Base-by-base conservation (phyloP, 352 stramenopile genomes). In the Phytophthora tentaculata region DNA sequence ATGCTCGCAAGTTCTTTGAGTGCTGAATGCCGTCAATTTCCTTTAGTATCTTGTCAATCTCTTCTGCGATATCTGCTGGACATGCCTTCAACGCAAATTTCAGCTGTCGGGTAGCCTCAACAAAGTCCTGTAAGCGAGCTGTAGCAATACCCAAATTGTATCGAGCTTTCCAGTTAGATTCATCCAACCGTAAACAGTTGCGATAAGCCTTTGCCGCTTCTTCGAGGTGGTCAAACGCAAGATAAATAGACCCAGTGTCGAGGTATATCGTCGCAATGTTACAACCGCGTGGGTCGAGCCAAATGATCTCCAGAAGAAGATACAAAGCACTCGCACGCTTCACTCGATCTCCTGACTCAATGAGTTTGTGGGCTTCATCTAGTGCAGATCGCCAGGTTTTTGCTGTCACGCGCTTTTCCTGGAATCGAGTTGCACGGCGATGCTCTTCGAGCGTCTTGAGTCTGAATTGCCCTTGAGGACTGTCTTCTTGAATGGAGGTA, bases 381-480 rank as follows among this genome's bases (percentile, higher is more conserved):
- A 83, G 49, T 3, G 64, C 70, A 1, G 64, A 60, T 1, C 59
- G 65, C 80, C 80, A 91, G 1, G 78, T 89, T 51, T 63, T 67
- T 1, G n/a, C 4, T 0, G 76, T 88, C 22, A 89, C 79, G 0
- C 53, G 56, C 14, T 87, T 89, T 14, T 73, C 17, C 45, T 87
- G 67, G 50, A 88, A 89, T 2, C 83, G 80, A 12, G 76, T 86
- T 8, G 72, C 69, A 22, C 75, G 80, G 6, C 74, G 79, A 70
- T 89, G 77, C 28, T 91, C 83, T 43, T 84, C 80, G 5, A 89
- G 57, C 5, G 80, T 88, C 47, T 86, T 77, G 22, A 91, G 71
- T 24, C 56, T 69, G 23, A 87, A 73, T 10, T 64, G 60, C 17
- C 39, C 35, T 20, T 23, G 44, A 8, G 14, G 16, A 10, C 12